Conservation (phyloP, 2,329 filamentous ascomycete genomes). For the Fusarium musae region DNA sequence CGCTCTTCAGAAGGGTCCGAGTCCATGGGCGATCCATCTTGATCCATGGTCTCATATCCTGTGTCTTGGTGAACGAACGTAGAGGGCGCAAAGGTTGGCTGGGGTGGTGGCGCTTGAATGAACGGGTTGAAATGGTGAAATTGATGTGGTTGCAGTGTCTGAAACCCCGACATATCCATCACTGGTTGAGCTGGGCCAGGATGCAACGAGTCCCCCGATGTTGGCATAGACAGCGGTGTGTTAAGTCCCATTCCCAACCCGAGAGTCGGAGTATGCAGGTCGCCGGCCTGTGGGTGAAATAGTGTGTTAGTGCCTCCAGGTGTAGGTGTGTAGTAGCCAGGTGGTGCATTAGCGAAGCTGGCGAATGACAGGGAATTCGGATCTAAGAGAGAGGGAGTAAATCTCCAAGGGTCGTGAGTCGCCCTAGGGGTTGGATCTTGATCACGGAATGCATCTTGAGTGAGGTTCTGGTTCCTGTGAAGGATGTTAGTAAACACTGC, state of each 20-base stretch:
- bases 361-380: slow-evolving; percentile 84
- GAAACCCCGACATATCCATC: slow-evolving; percentile 76
- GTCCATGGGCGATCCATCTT: slow-evolving; percentile 76
- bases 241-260: slow-evolving; percentile 79
- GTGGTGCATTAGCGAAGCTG: slow-evolving; percentile 80
- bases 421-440: slow-evolving; percentile 85
- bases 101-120: slow-evolving; percentile 66
- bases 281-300: slow-evolving; percentile 85
- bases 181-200: slow-evolving; percentile 60
- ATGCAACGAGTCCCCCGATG: slow-evolving; percentile 73
- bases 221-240: slow-evolving; percentile 83
- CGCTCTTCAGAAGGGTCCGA: slow-evolving; percentile 62
- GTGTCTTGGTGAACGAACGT: slow-evolving; percentile 84
- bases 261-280: slow-evolving; percentile 85
- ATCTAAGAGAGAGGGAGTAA: slow-evolving; percentile 90
- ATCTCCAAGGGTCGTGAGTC: slow-evolving; percentile 83
- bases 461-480: slow-evolving; percentile 39
- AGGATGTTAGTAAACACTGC: slow-evolving; percentile 24
- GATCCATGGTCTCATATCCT: slow-evolving; percentile 82
- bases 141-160: slow-evolving; percentile 68
- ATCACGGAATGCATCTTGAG: slow-evolving; percentile 63
- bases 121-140: slow-evolving; percentile 79
- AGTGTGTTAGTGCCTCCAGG: slow-evolving; percentile 82
- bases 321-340: slow-evolving; percentile 89
- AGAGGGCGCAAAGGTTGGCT: slow-evolving; percentile 76